These are phyloP conservation scores for Cercospora sp. DNA, from an alignment of 2,329 filamentous ascomycete genomes.

Conservation along the genomic window DNA sequence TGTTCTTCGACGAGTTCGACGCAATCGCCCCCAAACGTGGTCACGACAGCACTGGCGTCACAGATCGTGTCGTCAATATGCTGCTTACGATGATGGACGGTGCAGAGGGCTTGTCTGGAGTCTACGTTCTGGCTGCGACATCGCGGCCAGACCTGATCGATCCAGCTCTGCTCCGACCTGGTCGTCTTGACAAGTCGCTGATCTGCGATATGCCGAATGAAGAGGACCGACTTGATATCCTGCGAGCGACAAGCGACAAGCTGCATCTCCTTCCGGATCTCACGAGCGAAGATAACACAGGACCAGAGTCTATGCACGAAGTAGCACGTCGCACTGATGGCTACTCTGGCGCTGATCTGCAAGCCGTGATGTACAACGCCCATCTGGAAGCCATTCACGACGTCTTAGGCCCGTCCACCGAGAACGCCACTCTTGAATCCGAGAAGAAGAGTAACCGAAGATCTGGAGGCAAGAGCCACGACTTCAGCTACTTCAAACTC, in stretches of 20 bases:
- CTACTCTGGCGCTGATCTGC: conserved; percentile 90
- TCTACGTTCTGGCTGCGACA: conserved; percentile 94
- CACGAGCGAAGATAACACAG: conserved; percentile 43
- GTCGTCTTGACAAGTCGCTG: conserved; percentile 88
- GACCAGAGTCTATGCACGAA: conserved; percentile 56
- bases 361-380: conserved; percentile 92
- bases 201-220: conserved; percentile 83
- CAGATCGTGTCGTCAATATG: conserved; percentile 96
- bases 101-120: conserved; percentile 88
- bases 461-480: conserved; percentile 14
- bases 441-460: conserved; percentile 32
- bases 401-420: conserved; percentile 60
- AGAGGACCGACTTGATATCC: conserved; percentile 84
- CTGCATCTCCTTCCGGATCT: conserved; percentile 70
- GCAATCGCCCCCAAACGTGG: conserved; percentile 96
- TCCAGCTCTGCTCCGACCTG: conserved; percentile 85
- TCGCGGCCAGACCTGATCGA: conserved; percentile 93
- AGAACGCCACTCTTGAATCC: conserved; percentile 36
- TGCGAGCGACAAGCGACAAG: conserved; percentile 79
- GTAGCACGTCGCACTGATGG: conserved; percentile 80
- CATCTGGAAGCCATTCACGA: conserved; percentile 97
- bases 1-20: conserved; percentile 99
- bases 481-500: conserved; percentile 24
- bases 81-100: conserved; percentile 98
- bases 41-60: conserved; percentile 97